Conservation (phyloP, 306 rosid species). For the Oxytropis ochrocephala region DNA sequence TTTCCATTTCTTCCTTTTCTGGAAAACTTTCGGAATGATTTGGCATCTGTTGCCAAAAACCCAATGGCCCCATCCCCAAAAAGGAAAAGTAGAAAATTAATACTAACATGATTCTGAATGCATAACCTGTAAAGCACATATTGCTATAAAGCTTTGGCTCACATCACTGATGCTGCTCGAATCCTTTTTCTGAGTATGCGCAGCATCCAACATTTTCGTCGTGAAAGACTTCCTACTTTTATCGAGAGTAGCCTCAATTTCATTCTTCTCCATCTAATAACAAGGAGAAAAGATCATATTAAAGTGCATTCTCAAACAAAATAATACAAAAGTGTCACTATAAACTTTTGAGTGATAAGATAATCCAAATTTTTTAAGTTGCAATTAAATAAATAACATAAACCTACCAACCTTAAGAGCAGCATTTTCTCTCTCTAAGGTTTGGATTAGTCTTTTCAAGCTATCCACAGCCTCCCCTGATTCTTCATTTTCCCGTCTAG, state of each 20-base stretch:
- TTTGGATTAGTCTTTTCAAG: slow-evolving; percentile 48
- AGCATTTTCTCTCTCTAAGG: slow-evolving; percentile 63
- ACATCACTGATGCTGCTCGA: slow-evolving; percentile 46
- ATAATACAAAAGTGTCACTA: background rate
- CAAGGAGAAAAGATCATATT: slow-evolving; percentile 11
- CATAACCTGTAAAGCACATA: background rate
- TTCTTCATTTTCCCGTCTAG: slow-evolving; percentile 38
- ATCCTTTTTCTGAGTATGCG: slow-evolving; percentile 36
- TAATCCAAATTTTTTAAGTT: background rate
- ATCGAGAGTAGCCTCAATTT: slow-evolving; percentile 55
- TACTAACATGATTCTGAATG: slow-evolving; percentile 1
- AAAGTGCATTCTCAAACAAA: slow-evolving; percentile 5
- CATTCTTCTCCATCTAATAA: slow-evolving; percentile 62
- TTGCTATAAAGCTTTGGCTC: slow-evolving; percentile 17
- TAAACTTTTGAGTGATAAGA: background rate
- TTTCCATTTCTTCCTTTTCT: slow-evolving; percentile 74
- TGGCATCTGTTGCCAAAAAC: slow-evolving; percentile 34
- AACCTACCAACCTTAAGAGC: slow-evolving; percentile 59
- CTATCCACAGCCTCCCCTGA: slow-evolving; percentile 31
- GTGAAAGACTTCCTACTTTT: slow-evolving; percentile 31
- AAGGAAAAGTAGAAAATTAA: background rate
- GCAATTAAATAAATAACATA: slow-evolving; percentile 12
- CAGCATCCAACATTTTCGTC: slow-evolving; percentile 32
- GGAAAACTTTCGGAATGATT: slow-evolving; percentile 50
- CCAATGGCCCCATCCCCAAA: slow-evolving; percentile 7